Evolutionary conservation across 768 basidiomycete genomes (phyloP).

Genomic region (Postia placenta): DNA sequence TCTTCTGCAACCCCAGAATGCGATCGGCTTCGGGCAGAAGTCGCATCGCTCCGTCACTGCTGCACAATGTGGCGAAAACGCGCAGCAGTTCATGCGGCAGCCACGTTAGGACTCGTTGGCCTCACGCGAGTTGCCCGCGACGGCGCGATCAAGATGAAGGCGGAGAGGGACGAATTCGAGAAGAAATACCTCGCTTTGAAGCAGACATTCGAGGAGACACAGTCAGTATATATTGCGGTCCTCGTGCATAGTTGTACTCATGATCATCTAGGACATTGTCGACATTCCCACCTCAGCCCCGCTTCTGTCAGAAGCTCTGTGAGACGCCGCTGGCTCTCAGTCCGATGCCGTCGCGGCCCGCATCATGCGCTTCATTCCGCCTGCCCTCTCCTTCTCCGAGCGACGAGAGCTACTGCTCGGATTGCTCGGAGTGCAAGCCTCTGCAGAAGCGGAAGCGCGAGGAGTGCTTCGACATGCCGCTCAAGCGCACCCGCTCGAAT

Average conservation of each 20-base stretch:
- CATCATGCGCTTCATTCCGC: constrained; percentile 14
- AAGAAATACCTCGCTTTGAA: constrained; percentile 21
- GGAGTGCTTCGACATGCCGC: neutral
- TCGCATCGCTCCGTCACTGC: constrained; percentile 20
- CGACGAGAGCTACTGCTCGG: constrained; percentile 22
- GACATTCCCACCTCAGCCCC: constrained; percentile 5
- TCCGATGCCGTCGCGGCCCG: constrained; percentile 8
- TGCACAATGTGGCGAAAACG: constrained; percentile 28
- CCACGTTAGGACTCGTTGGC: constrained; percentile 25
- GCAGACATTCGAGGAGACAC: constrained; percentile 16
- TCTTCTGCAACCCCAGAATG: constrained; percentile 11
- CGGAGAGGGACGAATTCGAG: constrained; percentile 22
- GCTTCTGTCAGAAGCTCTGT: constrained; percentile 1
- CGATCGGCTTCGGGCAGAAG: constrained; percentile 21
- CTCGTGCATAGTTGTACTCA: constrained; percentile 2
- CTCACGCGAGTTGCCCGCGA: constrained; percentile 26
- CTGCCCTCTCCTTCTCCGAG: constrained; percentile 17
- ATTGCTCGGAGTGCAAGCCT: constrained; percentile 19
- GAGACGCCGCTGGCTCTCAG: constrained; percentile 6
- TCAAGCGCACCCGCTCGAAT: neutral
- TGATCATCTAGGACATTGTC: constrained; percentile 6
- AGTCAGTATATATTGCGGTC: constrained; percentile 11
- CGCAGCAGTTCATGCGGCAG: constrained; percentile 25
- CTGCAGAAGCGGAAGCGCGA: constrained; percentile 2
- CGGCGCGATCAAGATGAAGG: constrained; percentile 21